These are phyloP conservation scores for Alliaria petiolata DNA, from an alignment of 345 rosid species.

Conservation along the genomic window DNA sequence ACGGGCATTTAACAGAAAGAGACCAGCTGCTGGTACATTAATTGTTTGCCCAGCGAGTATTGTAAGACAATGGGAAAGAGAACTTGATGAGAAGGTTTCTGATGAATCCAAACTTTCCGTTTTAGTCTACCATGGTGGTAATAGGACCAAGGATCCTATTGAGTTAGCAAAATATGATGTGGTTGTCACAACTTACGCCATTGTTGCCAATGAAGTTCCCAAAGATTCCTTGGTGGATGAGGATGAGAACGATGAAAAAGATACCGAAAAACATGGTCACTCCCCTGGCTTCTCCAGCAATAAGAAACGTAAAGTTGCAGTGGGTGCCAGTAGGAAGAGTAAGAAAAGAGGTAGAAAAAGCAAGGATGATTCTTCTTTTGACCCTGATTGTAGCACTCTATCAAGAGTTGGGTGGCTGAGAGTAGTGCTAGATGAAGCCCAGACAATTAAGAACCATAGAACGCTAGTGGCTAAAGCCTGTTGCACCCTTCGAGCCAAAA, in stretches of 20 bases:
- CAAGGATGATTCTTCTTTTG: slow-evolving; percentile 48
- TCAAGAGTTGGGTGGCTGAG: slow-evolving; percentile 82
- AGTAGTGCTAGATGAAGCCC: slow-evolving; percentile 95
- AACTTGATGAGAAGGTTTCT: slow-evolving; percentile 83
- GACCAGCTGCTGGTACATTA: slow-evolving; percentile 90
- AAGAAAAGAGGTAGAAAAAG: slow-evolving; percentile 66
- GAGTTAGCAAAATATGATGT: slow-evolving; percentile 86
- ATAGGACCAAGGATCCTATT: slow-evolving; percentile 77
- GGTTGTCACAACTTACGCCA: slow-evolving; percentile 86
- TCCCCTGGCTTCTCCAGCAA: slow-evolving; percentile 52
- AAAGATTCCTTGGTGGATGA: slow-evolving; percentile 71
- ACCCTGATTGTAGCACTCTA: slow-evolving; percentile 62
- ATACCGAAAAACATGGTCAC: slow-evolving; percentile 48
- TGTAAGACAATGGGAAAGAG: slow-evolving; percentile 95
- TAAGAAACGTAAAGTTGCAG: slow-evolving; percentile 52
- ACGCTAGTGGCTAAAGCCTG: slow-evolving; percentile 97
- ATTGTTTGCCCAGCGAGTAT: slow-evolving; percentile 97
- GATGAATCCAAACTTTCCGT: slow-evolving; percentile 62
- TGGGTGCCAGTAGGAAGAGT: slow-evolving; percentile 47
- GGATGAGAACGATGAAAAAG: slow-evolving; percentile 65
- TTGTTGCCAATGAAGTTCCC: slow-evolving; percentile 88
- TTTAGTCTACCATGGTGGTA: slow-evolving; percentile 86
- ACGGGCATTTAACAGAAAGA: slow-evolving; percentile 36
- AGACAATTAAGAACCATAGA: slow-evolving; percentile 93
- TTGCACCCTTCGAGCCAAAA: slow-evolving; percentile 89